Evolutionary conservation across 495 filamentous ascomycete genomes (phyloP), one percentile per base, ranked within the genome.

Genomic region (Friedmanniomyces endolithicus): DNA sequence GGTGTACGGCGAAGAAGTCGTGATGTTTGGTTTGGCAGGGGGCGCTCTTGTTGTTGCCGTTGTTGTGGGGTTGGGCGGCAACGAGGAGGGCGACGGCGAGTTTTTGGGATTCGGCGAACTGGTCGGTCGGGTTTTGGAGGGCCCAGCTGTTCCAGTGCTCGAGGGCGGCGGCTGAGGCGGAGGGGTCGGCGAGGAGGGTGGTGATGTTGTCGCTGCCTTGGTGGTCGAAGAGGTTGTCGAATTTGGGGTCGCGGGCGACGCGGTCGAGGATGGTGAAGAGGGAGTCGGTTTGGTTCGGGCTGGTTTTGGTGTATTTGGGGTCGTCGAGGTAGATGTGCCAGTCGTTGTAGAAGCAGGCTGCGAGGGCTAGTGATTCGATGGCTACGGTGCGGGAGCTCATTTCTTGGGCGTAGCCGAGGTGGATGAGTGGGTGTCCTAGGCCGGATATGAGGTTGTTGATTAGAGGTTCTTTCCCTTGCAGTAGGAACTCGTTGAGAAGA

Each of bases 61-160:
- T 31, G 1, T 50, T 39, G 23, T 54, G 52, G 22, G 34, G 72
- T 11, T 73, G 63, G 0, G 80, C 75, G 6, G 72, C 74, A 2
- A 86, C 75, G 0, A 97, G 70, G 1, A 96, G 63, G 0, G 82
- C 81, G 0, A 81, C 78, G 1, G 88, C 88, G 1, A 84, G 79
- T 62, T 84, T 75, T 63, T 94, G 88, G 6, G 81, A 87, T 39
- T 87, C 78, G 50, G 81, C 74, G 68, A 96, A 94, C 61, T 85
- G 83, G 49, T 79, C 74, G 31, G 71, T 69, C 0, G 84, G 81
- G 49, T 86, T 64, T 7, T 73, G 71, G 40, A 90, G 73, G 19
- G 75, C 74, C 86, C 87, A 90, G 14, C 85, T 80, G 58, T 94
- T 90, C 87, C 87, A 96, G 71, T 94, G 85, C 48, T 89, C 81